Evolutionary conservation across 1,284 basidiomycete species (phyloP).

Genomic region (Ceratobasidium sp.): DNA sequence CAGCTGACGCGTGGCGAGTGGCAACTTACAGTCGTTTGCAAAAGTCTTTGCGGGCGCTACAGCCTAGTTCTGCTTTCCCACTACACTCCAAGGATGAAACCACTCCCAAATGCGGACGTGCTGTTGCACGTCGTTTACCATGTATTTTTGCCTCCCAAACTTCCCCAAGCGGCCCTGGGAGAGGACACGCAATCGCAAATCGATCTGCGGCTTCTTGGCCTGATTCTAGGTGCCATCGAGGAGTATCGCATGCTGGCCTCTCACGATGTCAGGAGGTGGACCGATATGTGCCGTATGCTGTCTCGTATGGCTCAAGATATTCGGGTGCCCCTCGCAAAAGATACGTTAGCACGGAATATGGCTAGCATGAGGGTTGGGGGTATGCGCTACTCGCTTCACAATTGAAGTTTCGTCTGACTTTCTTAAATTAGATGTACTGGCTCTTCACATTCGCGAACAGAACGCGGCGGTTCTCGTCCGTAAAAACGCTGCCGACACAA

Average conservation of each 20-base stretch:
- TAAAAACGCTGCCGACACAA: conserved; percentile 49
- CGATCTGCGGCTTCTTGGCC: background rate
- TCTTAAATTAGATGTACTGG: conserved; percentile 53
- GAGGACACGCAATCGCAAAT: background rate
- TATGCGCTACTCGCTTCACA: background rate
- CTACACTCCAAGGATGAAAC: conserved; percentile 57
- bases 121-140: conserved; percentile 4
- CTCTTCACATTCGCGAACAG: conserved; percentile 58
- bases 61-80: conserved; percentile 52
- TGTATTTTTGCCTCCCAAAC: conserved; percentile 29
- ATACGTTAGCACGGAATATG: background rate
- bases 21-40: too few species aligned
- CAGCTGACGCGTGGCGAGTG: background rate
- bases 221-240: background rate
- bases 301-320: conserved; percentile 16
- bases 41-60: too few species aligned
- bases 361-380: background rate
- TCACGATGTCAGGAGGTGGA: background rate
- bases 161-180: background rate
- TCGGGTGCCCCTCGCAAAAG: background rate
- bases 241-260: conserved; percentile 6
- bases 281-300: background rate
- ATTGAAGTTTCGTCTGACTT: background rate
- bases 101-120: background rate
- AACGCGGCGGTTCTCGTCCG: conserved; percentile 61